Percentiles rank a stretch among this genome's conserved stretches.
These are phyloP conservation scores for Boletellus dicymbophilus DNA, from an alignment of 1,284 basidiomycete species.

Conservation along the genomic window DNA sequence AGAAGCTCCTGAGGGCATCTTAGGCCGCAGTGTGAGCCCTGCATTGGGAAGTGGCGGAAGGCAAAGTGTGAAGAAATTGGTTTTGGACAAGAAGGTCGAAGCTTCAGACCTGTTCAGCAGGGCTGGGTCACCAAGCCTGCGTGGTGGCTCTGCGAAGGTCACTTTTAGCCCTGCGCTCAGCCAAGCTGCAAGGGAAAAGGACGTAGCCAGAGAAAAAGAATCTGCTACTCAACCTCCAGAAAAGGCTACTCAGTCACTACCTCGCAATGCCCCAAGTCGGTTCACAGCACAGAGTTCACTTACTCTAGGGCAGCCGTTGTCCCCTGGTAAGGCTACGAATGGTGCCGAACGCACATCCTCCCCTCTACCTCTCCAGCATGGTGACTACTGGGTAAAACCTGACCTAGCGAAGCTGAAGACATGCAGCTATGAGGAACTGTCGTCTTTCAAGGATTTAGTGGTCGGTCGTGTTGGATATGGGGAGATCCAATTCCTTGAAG, in stretches of 20 bases:
- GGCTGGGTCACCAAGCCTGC: conserved; percentile 45
- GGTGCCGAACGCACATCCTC: conserved; percentile 38
- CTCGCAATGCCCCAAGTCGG: conserved; percentile 45
- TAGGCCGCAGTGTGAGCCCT: conserved; percentile 68
- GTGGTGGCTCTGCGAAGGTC: conserved; percentile 50
- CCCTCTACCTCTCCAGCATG: conserved; percentile 56
- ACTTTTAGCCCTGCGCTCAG: conserved; percentile 74
- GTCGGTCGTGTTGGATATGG: conserved; percentile 93
- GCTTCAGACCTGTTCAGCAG: conserved; percentile 68
- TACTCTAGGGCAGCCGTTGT: conserved; percentile 27
- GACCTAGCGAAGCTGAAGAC: conserved; percentile 71
- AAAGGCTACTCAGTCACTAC: conserved; percentile 38
- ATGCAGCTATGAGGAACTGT: conserved; percentile 72
- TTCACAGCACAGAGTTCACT: conserved; percentile 48
- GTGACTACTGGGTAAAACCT: conserved; percentile 90
- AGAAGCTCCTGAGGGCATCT: conserved; percentile 53
- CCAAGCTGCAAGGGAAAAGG: conserved; percentile 71
- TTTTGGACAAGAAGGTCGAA: conserved; percentile 82
- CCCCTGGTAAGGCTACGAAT: conserved; percentile 21
- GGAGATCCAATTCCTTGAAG: conserved; percentile 86
- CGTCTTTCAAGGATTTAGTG: conserved; percentile 71
- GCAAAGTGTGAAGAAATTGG: conserved; percentile 93
- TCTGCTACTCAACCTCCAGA: conserved; percentile 30
- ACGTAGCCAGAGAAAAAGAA: conserved; percentile 70
- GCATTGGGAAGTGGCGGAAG: conserved; percentile 68